Evolutionary conservation across 2,329 filamentous ascomycete species (phyloP).

Genomic region (Colletotrichum sp.): DNA sequence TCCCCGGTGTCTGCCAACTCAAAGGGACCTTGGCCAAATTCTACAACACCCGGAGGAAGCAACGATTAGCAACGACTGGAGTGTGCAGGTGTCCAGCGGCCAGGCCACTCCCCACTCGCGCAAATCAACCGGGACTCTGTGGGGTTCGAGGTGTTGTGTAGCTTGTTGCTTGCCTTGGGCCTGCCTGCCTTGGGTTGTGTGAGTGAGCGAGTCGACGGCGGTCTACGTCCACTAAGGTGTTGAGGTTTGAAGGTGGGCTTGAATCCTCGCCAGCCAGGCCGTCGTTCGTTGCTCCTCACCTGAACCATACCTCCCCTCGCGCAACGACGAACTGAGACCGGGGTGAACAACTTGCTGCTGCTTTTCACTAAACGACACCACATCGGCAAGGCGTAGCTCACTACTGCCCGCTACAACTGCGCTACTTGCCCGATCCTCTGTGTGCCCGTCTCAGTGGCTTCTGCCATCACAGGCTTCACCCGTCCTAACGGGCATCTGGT

Average conservation of each 20-base stretch:
- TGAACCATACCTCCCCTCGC: conserved; percentile 1
- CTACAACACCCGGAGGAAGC: neutral
- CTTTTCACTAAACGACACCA: neutral
- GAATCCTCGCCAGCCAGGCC: neutral
- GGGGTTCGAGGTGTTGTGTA: neutral
- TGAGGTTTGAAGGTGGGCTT: neutral
- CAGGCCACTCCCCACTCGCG: neutral
- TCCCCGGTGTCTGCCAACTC: neutral
- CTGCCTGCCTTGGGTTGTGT: neutral
- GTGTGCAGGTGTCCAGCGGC: neutral
- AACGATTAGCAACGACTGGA: neutral
- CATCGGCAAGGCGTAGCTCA: neutral
- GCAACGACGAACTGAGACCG: neutral
- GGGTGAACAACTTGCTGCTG: neutral
- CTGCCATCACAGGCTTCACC: neutral
- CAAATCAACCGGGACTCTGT: neutral
- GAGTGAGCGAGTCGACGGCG: neutral
- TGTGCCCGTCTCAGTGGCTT: neutral
- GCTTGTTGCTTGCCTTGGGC: neutral
- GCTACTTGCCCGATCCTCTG: neutral
- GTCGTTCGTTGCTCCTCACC: neutral
- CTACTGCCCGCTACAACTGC: conserved; percentile 8
- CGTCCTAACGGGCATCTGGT: neutral
- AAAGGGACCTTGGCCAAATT: neutral
- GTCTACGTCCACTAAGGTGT: neutral